Percentiles rank a stretch among this genome's conserved stretches.
These are phyloP conservation scores for Lachnellula willkommii DNA, from an alignment of 2,329 filamentous ascomycete genomes.

Conservation along the genomic window DNA sequence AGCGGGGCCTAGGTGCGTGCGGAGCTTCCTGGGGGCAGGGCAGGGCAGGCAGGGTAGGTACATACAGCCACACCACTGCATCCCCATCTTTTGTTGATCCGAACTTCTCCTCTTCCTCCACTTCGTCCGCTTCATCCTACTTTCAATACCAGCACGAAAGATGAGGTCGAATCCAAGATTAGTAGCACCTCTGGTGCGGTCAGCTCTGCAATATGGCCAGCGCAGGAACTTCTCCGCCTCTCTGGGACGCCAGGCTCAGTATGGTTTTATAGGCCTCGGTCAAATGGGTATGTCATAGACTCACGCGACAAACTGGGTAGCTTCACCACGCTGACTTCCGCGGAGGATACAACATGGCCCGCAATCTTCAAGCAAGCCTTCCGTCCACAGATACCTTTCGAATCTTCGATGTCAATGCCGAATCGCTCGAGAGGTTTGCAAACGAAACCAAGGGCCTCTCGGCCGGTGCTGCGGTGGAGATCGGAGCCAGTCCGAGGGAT, in stretches of 20 bases:
- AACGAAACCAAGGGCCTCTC: slow-evolving; percentile 37
- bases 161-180: slow-evolving; percentile 26
- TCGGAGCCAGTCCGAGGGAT: slow-evolving; percentile 54
- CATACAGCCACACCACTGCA: background rate
- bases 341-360: slow-evolving; percentile 66
- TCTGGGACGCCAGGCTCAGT: slow-evolving; percentile 41
- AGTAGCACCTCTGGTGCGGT: slow-evolving; percentile 19
- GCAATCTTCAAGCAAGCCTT: slow-evolving; percentile 63
- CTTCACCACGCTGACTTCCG: slow-evolving; percentile 15
- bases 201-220: slow-evolving; percentile 18
- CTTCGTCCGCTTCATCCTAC: background rate
- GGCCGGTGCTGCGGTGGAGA: slow-evolving; percentile 43
- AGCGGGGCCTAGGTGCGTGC: too few species aligned
- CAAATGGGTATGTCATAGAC: slow-evolving; percentile 48
- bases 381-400: slow-evolving; percentile 56
- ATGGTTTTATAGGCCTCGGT: slow-evolving; percentile 55
- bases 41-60: background rate
- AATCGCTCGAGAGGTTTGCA: slow-evolving; percentile 50
- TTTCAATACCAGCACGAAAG: slow-evolving; percentile 2
- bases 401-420: slow-evolving; percentile 60
- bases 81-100: background rate
- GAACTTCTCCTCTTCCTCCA: background rate
- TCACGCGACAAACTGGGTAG: slow-evolving; percentile 9
- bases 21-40: background rate
- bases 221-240: slow-evolving; percentile 42